phyloP scores from a whole-genome alignment of 495 filamentous ascomycete species.

The Neurospora intermedia region DNA sequence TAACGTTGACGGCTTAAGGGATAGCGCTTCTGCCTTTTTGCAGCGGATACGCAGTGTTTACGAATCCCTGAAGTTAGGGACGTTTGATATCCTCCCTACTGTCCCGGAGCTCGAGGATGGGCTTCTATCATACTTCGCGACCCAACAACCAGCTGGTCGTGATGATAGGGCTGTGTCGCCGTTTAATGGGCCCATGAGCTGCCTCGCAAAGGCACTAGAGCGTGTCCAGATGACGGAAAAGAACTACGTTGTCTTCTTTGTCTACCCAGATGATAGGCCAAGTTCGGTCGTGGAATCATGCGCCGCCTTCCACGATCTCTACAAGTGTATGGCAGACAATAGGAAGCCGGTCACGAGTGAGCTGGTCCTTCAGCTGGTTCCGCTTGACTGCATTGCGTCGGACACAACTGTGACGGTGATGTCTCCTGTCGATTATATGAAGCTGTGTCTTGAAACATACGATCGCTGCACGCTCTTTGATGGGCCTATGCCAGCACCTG shows the following conservation, averaged over 20 bases:
- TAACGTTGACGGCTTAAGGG: constrained; percentile 40
- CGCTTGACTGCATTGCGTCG: constrained; percentile 58
- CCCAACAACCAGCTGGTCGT: constrained; percentile 11
- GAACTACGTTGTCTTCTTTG: constrained; percentile 77
- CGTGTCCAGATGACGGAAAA: constrained; percentile 23
- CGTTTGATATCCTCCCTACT: constrained; percentile 47
- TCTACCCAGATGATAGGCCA: constrained; percentile 61
- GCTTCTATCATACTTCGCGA: constrained; percentile 37
- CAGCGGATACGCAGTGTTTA: constrained; percentile 63
- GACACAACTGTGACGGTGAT: constrained; percentile 55
- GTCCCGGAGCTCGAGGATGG: constrained; percentile 45
- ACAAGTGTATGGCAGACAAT: constrained; percentile 46
- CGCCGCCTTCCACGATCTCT: constrained; percentile 64
- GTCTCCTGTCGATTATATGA: constrained; percentile 52
- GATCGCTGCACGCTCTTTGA: constrained; percentile 61
- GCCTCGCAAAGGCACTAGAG: constrained; percentile 26
- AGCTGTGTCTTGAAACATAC: constrained; percentile 75
- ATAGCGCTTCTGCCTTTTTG: constrained; percentile 58
- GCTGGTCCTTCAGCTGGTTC: constrained; percentile 73
- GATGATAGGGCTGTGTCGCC: constrained; percentile 25
- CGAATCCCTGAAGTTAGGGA: constrained; percentile 68
- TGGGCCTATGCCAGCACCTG: constrained; percentile 48
- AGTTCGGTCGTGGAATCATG: constrained; percentile 65
- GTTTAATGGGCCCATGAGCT: constrained; percentile 19
- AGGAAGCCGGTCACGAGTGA: constrained; percentile 48